Base-by-base conservation (phyloP, 805 yeast species). In the Zygotorulaspora danielsina region DNA sequence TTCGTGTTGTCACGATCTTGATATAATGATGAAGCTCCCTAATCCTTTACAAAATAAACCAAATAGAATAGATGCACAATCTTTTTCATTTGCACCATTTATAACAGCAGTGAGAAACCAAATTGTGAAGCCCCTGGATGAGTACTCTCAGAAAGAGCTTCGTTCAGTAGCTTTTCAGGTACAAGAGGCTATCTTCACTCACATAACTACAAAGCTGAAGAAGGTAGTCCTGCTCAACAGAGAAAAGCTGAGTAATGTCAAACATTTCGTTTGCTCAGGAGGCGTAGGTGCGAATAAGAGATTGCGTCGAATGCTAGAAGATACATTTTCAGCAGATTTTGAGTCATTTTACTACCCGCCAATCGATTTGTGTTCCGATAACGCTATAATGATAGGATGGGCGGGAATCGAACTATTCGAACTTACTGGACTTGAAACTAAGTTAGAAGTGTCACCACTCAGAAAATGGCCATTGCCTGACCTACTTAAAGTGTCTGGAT, bases 351-450 rank as follows among this genome's bases (percentile, higher is more conserved):
- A 76, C 48, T 86, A 79, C 51, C 96, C 97, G 0, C 78, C 76
- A 15, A 66, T 79, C 2, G 63, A 71, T 1, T 65, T 88, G 44
- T 93, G 98, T 57, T 87, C 97, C 0, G 98, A 93, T 55, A 93
- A 93, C 60, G 95, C 97, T 0, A 76, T 87, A 2, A 93, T 93
- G 98, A 93, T 93, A 37, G 98, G 96, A 1, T 86, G 94, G 79
- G 95, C 97, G 0, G 98, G 97, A 0, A 85, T 90, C 6, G 96
- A 90, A 58, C 63, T 89, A 13, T 82, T 66, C 55, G 96, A 88
- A 56, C 45, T 58, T 2, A 18, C 45, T 5, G 50, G 48, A 1
- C 25, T 63, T 7, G 52, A 70, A 9, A 75, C 88, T 0, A 73
- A 70, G 5, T 51, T 84, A 29, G 70, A 64, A 8, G 74, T 78